Evolutionary conservation across 805 yeast species (phyloP).

Genomic region (Nakazawaea ernobii): DNA sequence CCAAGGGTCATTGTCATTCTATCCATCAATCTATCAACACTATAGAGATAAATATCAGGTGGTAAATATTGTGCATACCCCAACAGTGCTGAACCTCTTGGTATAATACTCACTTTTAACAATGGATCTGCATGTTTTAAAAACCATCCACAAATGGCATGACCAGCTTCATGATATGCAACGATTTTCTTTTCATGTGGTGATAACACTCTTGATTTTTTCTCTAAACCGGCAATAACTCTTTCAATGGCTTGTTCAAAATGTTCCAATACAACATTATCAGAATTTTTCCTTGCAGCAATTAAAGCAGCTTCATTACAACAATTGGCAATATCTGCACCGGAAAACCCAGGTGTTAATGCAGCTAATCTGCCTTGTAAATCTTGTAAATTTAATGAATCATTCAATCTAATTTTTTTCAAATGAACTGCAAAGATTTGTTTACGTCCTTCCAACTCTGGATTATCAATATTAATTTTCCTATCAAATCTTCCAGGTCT

Average conservation of each 20-base stretch:
- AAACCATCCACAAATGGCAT: slow-evolving; percentile 98
- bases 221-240: slow-evolving; percentile 93
- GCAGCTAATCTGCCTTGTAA: slow-evolving; percentile 77
- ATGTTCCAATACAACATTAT: slow-evolving; percentile 66
- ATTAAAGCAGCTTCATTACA: slow-evolving; percentile 97
- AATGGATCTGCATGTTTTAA: slow-evolving; percentile 87
- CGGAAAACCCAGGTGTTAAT: slow-evolving; percentile 95
- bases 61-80: slow-evolving; percentile 97
- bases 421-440: slow-evolving; percentile 88
- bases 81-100: slow-evolving; percentile 90
- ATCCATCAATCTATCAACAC: slow-evolving; percentile 71
- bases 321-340: slow-evolving; percentile 97
- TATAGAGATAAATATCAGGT: slow-evolving; percentile 75
- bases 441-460: slow-evolving; percentile 92
- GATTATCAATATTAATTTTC: slow-evolving; percentile 85
- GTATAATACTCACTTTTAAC: slow-evolving; percentile 88
- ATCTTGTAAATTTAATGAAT: slow-evolving; percentile 45
- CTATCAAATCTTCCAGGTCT: slow-evolving; percentile 98
- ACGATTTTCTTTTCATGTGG: slow-evolving; percentile 86
- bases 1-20: slow-evolving; percentile 94
- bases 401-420: slow-evolving; percentile 54
- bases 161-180: slow-evolving; percentile 99
- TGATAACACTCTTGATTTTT: slow-evolving; percentile 76
- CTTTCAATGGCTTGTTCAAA: slow-evolving; percentile 97
- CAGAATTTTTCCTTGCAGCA: slow-evolving; percentile 81